Evolutionary conservation across 225 moss, liverwort and hornwort genomes (phyloP), one percentile per base, ranked within the genome.

Genomic region (Pleurozium schreberi): DNA sequence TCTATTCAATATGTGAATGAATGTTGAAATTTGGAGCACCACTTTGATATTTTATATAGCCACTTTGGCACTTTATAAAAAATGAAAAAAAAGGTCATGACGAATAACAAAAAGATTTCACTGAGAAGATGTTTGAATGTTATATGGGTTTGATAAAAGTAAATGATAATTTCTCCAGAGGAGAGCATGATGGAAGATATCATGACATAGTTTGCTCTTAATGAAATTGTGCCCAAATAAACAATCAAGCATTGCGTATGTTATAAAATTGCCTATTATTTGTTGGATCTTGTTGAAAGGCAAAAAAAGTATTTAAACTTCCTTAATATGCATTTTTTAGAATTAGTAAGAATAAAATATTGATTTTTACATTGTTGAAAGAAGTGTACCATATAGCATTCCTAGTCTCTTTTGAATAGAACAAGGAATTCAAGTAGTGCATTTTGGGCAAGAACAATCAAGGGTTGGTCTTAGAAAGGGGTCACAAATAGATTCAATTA

Each of bases 331-430:
- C 12, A 47, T 75, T 75, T 73, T 74, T 45, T 6, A 28, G 4
- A 73, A 49, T 11, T 0, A 20, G 3, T 12, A 49, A 5, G 4
- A 49, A 19, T 7, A 74, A 15, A 11, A 2, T 18, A 30, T 18
- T 1, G 18, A 30, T 47, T 30, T 31, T 49, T 74, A 31, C 10
- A 30, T 30, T 74, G 6, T 1, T 30, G 0, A 5, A 47, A 17
- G 4, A 15, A 28, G 0, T 74, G 18, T 15, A 47, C 0, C 0
- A 0, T 0, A 18, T 30, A 18, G 30, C 0, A 0, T 4, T 7
- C 4, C 17, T 43, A 1, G 4, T 43, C 6, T 28, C 28, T 16
- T 43, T 16, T 28, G 1, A 28, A 73, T 45, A 45, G 14, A 18
- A 5, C 1, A 45, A 0, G n/a, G n/a, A n/a, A n/a, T n/a, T n/a